phyloP scores from a whole-genome alignment of 2,329 filamentous ascomycete genomes.

The Colletotrichum gigasporum region DNA sequence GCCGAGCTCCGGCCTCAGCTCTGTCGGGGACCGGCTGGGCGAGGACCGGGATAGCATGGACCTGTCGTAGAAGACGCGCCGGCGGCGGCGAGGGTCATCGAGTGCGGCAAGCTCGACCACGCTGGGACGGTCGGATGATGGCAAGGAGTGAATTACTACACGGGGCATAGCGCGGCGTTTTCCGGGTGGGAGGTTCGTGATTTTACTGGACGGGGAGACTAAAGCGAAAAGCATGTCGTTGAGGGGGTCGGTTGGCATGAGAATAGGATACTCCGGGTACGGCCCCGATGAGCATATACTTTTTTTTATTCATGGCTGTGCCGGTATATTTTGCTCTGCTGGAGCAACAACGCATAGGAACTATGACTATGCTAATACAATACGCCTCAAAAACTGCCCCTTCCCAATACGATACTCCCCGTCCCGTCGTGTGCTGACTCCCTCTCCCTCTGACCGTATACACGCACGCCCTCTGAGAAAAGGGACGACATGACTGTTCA shows the following conservation, averaged over 20 bases:
- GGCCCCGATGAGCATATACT: too few relatives aligned
- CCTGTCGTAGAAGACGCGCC: conserved; percentile 42
- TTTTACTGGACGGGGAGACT: neutral
- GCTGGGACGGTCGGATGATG: neutral
- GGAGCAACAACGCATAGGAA: neutral
- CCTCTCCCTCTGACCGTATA: too few relatives aligned
- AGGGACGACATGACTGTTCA: too few relatives aligned
- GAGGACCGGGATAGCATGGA: conserved; percentile 58
- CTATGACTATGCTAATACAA: neutral
- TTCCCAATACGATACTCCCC: neutral
- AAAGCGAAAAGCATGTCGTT: conserved; percentile 1
- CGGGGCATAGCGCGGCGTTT: conserved; percentile 34
- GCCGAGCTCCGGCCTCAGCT: conserved; percentile 66
- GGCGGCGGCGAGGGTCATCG: neutral
- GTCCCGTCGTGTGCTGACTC: too few relatives aligned
- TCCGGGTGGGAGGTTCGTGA: neutral
- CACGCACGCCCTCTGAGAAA: too few relatives aligned
- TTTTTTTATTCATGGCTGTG: too few relatives aligned
- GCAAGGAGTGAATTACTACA: conserved; percentile 9
- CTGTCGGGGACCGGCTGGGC: conserved; percentile 59
- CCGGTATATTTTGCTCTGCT: too few relatives aligned
- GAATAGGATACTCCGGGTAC: too few relatives aligned
- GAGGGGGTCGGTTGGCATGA: too few relatives aligned
- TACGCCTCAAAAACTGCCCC: neutral
- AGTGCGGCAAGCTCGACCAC: neutral